Percentiles rank a stretch among this genome's conserved stretches.
These are phyloP conservation scores for Picea glauca DNA, from an alignment of 75 land plant genomes.

Conservation along the genomic window DNA sequence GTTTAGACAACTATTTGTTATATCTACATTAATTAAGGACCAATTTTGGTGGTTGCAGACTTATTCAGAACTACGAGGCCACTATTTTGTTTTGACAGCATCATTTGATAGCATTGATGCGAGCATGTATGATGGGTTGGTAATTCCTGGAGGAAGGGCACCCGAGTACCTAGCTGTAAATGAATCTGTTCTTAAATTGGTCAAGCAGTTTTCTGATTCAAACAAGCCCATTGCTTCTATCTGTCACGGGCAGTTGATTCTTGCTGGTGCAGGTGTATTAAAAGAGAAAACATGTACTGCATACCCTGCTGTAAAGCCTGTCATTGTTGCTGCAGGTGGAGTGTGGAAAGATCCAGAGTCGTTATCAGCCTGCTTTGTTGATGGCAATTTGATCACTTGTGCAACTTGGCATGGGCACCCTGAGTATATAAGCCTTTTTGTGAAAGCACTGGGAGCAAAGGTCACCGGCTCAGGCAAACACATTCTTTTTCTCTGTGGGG, in stretches of 20 bases:
- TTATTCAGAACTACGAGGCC: slow-evolving; percentile 78
- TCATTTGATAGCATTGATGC: slow-evolving; percentile 67
- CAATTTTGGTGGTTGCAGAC: slow-evolving; percentile 55
- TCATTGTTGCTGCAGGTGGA: slow-evolving; percentile 72
- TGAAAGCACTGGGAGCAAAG: slow-evolving; percentile 69
- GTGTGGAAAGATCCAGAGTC: slow-evolving; percentile 76
- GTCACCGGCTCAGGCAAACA: slow-evolving; percentile 51
- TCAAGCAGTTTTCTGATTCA: slow-evolving; percentile 44
- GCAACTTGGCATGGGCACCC: slow-evolving; percentile 87
- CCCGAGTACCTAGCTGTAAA: slow-evolving; percentile 91
- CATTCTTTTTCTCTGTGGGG: slow-evolving; percentile 92
- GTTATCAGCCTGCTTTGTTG: slow-evolving; percentile 58
- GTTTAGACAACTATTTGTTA: background rate
- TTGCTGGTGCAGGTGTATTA: slow-evolving; percentile 79
- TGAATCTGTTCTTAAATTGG: slow-evolving; percentile 51
- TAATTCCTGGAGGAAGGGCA: slow-evolving; percentile 94
- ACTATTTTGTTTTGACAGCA: slow-evolving; percentile 80
- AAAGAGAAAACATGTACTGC: slow-evolving; percentile 79
- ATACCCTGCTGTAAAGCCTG: slow-evolving; percentile 76
- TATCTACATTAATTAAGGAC: background rate
- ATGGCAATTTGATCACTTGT: slow-evolving; percentile 87
- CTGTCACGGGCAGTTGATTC: slow-evolving; percentile 89
- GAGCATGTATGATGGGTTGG: slow-evolving; percentile 64
- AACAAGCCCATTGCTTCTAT: slow-evolving; percentile 80
- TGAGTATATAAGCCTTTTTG: slow-evolving; percentile 58